Base-by-base conservation (phyloP, 2,329 filamentous ascomycete genomes). In the Colletotrichum kahawae region DNA sequence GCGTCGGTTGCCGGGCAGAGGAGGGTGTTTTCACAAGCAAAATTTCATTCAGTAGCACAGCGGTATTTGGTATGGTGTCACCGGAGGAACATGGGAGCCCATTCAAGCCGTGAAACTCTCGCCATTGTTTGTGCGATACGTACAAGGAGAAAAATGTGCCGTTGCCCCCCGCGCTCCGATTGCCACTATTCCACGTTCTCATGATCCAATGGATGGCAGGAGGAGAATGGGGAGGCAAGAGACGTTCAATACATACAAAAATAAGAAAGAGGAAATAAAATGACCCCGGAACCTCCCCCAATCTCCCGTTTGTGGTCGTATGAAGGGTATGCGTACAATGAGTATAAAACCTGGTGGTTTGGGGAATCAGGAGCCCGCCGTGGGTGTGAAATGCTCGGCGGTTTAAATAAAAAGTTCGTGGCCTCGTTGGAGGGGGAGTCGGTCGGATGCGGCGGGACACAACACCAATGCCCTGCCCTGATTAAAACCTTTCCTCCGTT, bases 311-410 rank as follows among this genome's bases (percentile, higher is more conserved):
- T 51, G 54, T 68, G 57, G 70, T 75, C 64, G 57, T 68, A 27
- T 62, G 68, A 75, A 74, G 33, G 54, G 69, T 75, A 73, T 73
- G 70, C 73, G 64, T 68, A 59, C 48, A 74, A 51, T 59, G 56
- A 73, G 27, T 51, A 34, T 21, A 27, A 63, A 65, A 62, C 51
- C 70, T 62, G n/a, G 43, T 34, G 69, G 33, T 34, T 70, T 66
- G 73, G 73, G 73, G 70, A 75, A 67, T 70, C 31, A 72, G 48
- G 63, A 75, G 69, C 69, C 57, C 24, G 63, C 56, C 71, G 71
- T 27, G 67, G 9, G 12, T 71, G 27, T 13, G 5, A 21, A 18
- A 62, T 56, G 57, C 24, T 36, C 60, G 71, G 71, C 71, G 57
- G 69, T 24, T 33, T 14, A 65, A 71, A 18, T 10, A 66, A 66